Evolutionary conservation across 2,329 filamentous ascomycete genomes (phyloP), one percentile per base, ranked within the genome.

Genomic region (Fusarium marasasianum): DNA sequence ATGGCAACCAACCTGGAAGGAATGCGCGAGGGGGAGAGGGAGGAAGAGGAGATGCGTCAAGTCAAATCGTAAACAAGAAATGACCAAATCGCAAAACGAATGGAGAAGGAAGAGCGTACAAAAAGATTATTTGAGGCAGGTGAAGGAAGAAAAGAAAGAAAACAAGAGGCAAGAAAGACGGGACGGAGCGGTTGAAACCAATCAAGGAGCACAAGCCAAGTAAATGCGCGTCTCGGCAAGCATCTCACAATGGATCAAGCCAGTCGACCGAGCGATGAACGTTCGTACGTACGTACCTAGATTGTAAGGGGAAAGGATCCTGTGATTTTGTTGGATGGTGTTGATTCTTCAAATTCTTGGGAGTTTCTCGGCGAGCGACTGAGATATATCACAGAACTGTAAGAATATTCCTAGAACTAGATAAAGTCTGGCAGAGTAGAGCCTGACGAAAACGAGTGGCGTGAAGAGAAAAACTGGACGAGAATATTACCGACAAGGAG

Each of bases 391-490:
- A 72, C 48, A 54, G 50, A 61, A 69, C 47, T 71, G 47, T 55
- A 55, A 70, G 66, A 67, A 72, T 74, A 64, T 63, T 74, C 70
- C 56, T 67, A 51, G 76, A 78, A 79, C 64, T 78, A 77, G 67
- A 56, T 48, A 69, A 78, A 71, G 59, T 77, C 71, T 62, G 77
- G 69, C 74, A 61, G 74, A 33, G 71, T 69, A 78, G 62, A 72
- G 79, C 77, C 75, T 79, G 76, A 76, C 78, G 78, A 51, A 81
- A 83, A 83, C 81, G 82, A 83, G 80, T 69, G 82, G 79, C 80
- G 71, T 75, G 80, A 83, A 83, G 78, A 74, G 77, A 83, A 82
- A 75, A 71, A 70, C 37, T 65, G 77, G 74, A 79, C 73, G 75
- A 77, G 73, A 69, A 76, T 53, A 71, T 71, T 72, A 78, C 69